Percentiles rank a stretch among this genome's conserved stretches.
Conservation (phyloP, 352 stramenopile genomes). For the Phytophthora europaea region DNA sequence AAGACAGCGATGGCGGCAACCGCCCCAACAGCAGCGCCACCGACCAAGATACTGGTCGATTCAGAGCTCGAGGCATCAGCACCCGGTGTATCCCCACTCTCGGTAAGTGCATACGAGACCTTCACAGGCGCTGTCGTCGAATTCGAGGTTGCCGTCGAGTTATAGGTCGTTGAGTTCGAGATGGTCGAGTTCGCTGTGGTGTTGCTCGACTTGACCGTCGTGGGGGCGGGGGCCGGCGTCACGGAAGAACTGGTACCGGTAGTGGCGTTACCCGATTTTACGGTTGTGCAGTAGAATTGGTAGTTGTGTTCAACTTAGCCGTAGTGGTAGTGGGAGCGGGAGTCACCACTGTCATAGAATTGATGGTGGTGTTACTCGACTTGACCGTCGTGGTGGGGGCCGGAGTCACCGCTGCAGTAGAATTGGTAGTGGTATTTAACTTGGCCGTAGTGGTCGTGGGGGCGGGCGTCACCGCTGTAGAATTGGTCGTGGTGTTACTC, state of each 20-base stretch:
- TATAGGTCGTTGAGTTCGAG: neutral
- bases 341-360: neutral
- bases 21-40: neutral
- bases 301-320: neutral
- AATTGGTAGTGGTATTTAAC: neutral
- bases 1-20: neutral
- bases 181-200: slow-evolving; percentile 4
- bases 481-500: slow-evolving; percentile 11
- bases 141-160: neutral
- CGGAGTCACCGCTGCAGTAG: neutral
- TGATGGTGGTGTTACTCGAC: neutral
- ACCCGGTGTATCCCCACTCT: neutral
- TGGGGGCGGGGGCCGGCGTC: slow-evolving; percentile 5
- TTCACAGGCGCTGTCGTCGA: neutral
- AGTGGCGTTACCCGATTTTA: slow-evolving; percentile 19
- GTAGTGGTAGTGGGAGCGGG: neutral
- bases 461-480: slow-evolving; percentile 6
- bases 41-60: neutral
- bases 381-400: neutral
- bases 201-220: slow-evolving; percentile 11
- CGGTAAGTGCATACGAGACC: neutral
- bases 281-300: neutral
- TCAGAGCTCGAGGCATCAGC: neutral
- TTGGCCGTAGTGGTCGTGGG: slow-evolving; percentile 7
- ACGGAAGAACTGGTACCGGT: slow-evolving; percentile 4